These are phyloP conservation scores for Flaveria trinervia DNA, from an alignment of 129 eudicot genomes.

Conservation along the genomic window DNA sequence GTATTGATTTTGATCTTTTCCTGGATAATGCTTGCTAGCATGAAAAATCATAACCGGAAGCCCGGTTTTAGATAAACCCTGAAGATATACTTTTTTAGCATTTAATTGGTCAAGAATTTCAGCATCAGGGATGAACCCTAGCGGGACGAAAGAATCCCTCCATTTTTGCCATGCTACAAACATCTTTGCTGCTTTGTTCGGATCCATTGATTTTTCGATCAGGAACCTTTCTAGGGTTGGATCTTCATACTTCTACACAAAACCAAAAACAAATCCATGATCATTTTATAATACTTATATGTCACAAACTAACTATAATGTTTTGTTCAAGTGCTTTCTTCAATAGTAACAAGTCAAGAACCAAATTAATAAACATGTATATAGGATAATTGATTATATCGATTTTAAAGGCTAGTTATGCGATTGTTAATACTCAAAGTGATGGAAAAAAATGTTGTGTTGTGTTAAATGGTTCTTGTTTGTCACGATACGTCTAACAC, in stretches of 20 bases:
- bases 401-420: too few relatives aligned
- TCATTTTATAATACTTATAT: background rate
- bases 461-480: too few relatives aligned
- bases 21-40: slow-evolving; percentile 57
- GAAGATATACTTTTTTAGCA: slow-evolving; percentile 53
- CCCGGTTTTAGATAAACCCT: slow-evolving; percentile 53
- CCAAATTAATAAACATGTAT: too few relatives aligned
- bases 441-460: too few relatives aligned
- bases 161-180: slow-evolving; percentile 77
- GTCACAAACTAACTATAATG: background rate
- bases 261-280: background rate
- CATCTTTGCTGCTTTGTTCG: slow-evolving; percentile 82
- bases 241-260: slow-evolving; percentile 49
- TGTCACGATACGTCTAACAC: too few relatives aligned
- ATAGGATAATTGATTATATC: too few relatives aligned
- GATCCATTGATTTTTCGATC: slow-evolving; percentile 81
- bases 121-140: slow-evolving; percentile 54
- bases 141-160: slow-evolving; percentile 68
- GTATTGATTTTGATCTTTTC: slow-evolving; percentile 73
- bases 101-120: slow-evolving; percentile 60
- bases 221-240: slow-evolving; percentile 63
- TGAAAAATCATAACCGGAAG: slow-evolving; percentile 47
- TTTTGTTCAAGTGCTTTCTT: background rate
- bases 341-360: background rate
- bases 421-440: too few relatives aligned